Evolutionary conservation across 202 grass and related monocot species (phyloP), one percentile per base, ranked within the genome.

Genomic region (Carex arenaria): DNA sequence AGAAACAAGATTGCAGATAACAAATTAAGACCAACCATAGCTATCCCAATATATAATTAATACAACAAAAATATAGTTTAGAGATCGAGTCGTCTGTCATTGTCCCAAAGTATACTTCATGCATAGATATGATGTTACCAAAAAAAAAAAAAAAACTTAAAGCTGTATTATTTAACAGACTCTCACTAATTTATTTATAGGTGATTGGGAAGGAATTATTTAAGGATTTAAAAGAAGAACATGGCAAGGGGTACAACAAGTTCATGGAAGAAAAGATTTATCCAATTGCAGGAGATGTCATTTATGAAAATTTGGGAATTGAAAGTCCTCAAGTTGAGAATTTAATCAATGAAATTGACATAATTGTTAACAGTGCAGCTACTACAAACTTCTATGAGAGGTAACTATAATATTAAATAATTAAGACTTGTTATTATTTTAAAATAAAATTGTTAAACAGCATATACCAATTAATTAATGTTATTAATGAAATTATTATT

Each of bases 381-480:
- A 92, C 90, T 14, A 94, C 92, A 11, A 92, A 90, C 49, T 88
- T 94, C 81, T 93, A 93, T 66, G 91, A 93, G 61, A 82, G 90
- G 82, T 86, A 36, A 34, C 63, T 60, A 49, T 40, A 66, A 31
- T 42, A 20, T 28, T 40, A 31, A 82, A 52, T 30, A 19, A 34
- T 5, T 54, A 80, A 61, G 17, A 53, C 2, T 75, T 75, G 38
- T 14, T 17, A 52, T 43, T 51, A 51, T 51, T 51, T 13, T 11
- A 4, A 54, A 30, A 28, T 52, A 77, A 54, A 53, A 55, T 30
- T 19, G 1, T 26, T 31, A 60, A 36, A 19, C 12, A 57, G 54
- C 12, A 43, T 12, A 63, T 12, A 12, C 31, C 20, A 14, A 14
- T 10, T 70, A 49, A 74, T 54, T 22, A 3, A 3, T 54, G 15